These are phyloP conservation scores for Hymenoscyphus albidus DNA, from an alignment of 2,329 filamentous ascomycete genomes.

Conservation along the genomic window DNA sequence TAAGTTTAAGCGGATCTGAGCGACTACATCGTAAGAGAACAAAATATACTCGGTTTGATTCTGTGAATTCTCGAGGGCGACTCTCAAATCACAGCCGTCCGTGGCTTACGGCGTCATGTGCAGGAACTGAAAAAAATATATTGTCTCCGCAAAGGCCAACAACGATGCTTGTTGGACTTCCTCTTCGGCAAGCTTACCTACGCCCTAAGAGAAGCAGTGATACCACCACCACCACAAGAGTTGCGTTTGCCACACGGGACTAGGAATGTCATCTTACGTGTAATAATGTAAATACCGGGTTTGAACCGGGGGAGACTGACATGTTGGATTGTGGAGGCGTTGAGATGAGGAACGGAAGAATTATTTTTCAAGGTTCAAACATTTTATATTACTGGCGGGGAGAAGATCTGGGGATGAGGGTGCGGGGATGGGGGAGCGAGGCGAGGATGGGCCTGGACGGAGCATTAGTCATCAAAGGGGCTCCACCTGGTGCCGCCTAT, in stretches of 20 bases:
- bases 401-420: background rate
- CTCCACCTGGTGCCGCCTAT: no score
- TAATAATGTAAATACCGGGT: background rate
- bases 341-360: conserved; percentile 8
- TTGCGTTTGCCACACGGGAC: background rate
- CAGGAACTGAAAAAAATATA: background rate
- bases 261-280: background rate
- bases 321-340: background rate
- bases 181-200: background rate
- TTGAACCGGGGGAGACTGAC: background rate
- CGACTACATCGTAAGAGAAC: no score
- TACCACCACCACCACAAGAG: background rate
- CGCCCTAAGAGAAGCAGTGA: background rate
- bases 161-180: background rate
- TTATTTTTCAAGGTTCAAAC: background rate
- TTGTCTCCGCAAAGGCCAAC: background rate
- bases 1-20: no score
- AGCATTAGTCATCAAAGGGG: no score
- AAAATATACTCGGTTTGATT: background rate
- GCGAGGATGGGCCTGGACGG: no score
- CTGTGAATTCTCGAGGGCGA: background rate
- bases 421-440: background rate
- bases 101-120: background rate
- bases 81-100: background rate
- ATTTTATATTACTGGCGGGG: background rate